Base-by-base conservation (phyloP, 2,329 filamentous ascomycete species). In the Coleophoma eucalyptorum region DNA sequence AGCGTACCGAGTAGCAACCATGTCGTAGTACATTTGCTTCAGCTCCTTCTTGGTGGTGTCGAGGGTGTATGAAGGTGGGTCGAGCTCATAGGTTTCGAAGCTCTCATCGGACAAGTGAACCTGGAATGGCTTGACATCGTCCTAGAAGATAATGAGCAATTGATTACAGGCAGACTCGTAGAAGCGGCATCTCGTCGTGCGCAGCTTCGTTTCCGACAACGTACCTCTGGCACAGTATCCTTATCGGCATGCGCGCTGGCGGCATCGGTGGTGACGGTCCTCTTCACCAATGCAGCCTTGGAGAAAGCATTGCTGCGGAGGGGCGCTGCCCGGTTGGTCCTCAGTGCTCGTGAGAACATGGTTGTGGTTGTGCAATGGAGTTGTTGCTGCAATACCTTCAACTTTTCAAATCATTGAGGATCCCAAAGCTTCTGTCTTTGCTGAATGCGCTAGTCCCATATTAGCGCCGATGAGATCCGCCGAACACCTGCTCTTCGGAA, bases 31-130 rank as follows among this genome's bases (percentile, higher is more conserved):
- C 86, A 97, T 97, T 80, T 95, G 81, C 85, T 96, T 97, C 71
- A 99, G 79, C 78, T 97, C 89, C 76, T 89, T 91, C 86, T 99
- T 99, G 67, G 93, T 97, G 58, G 91, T 89, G 66, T 95, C 80
- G 63, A 99, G 77, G 57, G 89, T 92, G 81, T 97, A 97, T 52
- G 90, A 79, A 60, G 94, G 94, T 63, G 93, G 92, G 76, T 99
- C 94, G 69, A 99, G 84, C 80, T 97, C 91, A 78, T 97, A 99
- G 52, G 94, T 97, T 83, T 99, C 94, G 78, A 97, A 99, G 78
- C 90, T 93, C 87, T 97, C 93, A 72, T 97, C 90, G 71, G 90
- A 96, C 71, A 99, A 87, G 67, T 84, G 87, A 70, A 99, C 84
- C 67, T 87, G 83, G 79, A 99, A 97, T 60, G 85, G 84, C 81